Conservation (phyloP, 2,329 filamentous ascomycete species). For the Didymella sp. region DNA sequence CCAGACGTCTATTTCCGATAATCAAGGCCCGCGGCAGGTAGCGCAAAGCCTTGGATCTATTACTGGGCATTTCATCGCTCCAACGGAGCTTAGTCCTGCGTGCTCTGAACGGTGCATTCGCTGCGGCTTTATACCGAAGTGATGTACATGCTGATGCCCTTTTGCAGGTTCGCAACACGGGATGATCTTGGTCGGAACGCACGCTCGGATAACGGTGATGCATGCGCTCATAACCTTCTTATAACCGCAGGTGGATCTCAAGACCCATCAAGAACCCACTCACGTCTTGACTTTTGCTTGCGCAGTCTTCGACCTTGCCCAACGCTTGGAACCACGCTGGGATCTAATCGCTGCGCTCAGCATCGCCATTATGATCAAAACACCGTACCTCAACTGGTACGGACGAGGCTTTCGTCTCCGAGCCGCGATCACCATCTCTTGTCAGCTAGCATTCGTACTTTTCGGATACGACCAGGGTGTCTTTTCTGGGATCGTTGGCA, state of each 20-base stretch:
- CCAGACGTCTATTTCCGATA: not conserved
- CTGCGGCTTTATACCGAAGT: not conserved
- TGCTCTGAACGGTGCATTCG: not conserved
- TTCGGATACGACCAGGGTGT: constrained; percentile 51
- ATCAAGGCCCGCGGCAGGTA: too few relatives aligned
- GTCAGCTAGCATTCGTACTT: constrained; percentile 41
- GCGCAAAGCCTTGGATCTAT: not conserved
- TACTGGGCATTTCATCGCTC: not conserved
- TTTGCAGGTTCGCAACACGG: constrained; percentile 7
- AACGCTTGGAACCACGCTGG: not conserved
- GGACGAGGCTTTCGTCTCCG: constrained; percentile 38
- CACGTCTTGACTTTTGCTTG: not conserved
- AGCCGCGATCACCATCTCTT: constrained; percentile 39
- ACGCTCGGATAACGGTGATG: not conserved
- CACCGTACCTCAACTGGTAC: constrained; percentile 37
- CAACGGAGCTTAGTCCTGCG: constrained; percentile 6
- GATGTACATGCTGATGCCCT: constrained; percentile 3
- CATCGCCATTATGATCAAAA: constrained; percentile 26
- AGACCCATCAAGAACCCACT: not conserved
- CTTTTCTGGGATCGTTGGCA: constrained; percentile 52
- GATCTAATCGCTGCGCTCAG: too few relatives aligned
- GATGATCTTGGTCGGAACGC: not conserved
- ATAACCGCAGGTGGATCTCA: constrained; percentile 5
- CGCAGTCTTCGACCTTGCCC: not conserved
- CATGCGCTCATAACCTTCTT: not conserved